Conservation (phyloP, 1,284 basidiomycete genomes). For the Butyriboletus appendiculatus region DNA sequence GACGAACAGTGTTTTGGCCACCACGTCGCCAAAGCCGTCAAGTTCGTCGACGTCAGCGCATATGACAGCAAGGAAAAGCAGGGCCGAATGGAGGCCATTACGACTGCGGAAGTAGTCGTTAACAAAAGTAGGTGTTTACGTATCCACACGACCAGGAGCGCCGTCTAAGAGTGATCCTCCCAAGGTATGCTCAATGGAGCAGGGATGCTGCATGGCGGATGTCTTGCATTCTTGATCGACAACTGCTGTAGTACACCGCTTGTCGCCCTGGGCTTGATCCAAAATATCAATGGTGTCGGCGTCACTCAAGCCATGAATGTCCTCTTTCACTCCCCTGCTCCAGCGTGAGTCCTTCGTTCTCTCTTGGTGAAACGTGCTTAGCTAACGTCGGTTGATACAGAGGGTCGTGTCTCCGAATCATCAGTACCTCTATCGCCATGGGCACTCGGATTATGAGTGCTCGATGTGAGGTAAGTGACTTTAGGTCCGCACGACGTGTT, state of each 20-base stretch:
- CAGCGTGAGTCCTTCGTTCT: conserved; percentile 44
- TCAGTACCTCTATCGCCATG: conserved; percentile 62
- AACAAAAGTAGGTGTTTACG: conserved; percentile 47
- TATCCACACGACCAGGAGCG: neutral
- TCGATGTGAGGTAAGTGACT: conserved; percentile 53
- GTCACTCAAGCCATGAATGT: conserved; percentile 71
- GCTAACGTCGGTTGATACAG: conserved; percentile 35
- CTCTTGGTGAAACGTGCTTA: neutral
- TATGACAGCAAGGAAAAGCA: conserved; percentile 45
- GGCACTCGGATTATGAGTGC: conserved; percentile 69
- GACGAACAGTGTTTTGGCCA: conserved; percentile 59
- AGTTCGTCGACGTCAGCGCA: conserved; percentile 58
- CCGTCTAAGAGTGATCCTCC: conserved; percentile 7
- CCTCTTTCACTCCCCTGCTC: conserved; percentile 64
- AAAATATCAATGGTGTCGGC: conserved; percentile 66
- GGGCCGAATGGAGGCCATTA: conserved; percentile 55
- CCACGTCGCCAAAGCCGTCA: conserved; percentile 56
- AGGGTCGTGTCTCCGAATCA: conserved; percentile 56
- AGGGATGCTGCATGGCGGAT: conserved; percentile 71
- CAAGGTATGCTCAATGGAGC: conserved; percentile 75
- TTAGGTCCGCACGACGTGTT: conserved; percentile 26
- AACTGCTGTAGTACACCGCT: conserved; percentile 69
- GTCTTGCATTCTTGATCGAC: conserved; percentile 69
- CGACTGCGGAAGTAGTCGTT: conserved; percentile 59
- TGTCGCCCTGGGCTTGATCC: conserved; percentile 59